Evolutionary conservation across 306 rosid genomes (phyloP).

Genomic region (Lathyrus tuberosus): DNA sequence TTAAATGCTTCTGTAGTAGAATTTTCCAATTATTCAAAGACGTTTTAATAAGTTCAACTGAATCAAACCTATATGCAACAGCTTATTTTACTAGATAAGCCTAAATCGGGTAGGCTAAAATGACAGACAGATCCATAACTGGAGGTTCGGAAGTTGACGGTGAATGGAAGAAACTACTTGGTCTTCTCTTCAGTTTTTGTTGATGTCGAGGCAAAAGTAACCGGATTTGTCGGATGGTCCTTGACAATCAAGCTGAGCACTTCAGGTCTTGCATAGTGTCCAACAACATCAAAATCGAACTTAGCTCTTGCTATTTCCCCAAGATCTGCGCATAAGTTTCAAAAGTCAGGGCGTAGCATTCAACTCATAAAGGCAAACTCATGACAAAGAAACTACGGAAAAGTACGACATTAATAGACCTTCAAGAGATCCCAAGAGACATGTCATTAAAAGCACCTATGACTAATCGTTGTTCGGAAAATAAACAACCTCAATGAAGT

Average conservation of each 20-base stretch:
- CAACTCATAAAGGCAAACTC: neutral
- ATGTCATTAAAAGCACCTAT: neutral
- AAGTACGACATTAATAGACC: neutral
- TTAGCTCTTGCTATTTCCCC: conserved; percentile 86
- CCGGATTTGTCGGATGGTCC: conserved; percentile 77
- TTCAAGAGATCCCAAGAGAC: neutral
- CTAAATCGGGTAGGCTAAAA: neutral
- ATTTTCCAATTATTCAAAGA: neutral
- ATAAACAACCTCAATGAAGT: conserved; percentile 1
- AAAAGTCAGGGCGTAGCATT: conserved; percentile 10
- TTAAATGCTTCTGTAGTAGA: conserved; percentile 1
- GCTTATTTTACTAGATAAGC: neutral
- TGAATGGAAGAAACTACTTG: conserved; percentile 39
- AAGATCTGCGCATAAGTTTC: conserved; percentile 56
- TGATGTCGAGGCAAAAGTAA: conserved; percentile 67
- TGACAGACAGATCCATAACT: conserved; percentile 33
- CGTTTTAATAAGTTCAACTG: neutral
- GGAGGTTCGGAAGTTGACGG: conserved; percentile 26
- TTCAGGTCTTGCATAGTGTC: conserved; percentile 90
- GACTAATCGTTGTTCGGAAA: neutral
- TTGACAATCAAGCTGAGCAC: conserved; percentile 77
- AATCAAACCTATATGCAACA: conserved; percentile 5
- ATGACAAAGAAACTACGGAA: neutral
- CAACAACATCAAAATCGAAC: conserved; percentile 89
- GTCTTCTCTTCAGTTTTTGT: conserved; percentile 50